These are phyloP conservation scores for Heritiera fomes DNA, from an alignment of 345 rosid genomes.

Conservation along the genomic window DNA sequence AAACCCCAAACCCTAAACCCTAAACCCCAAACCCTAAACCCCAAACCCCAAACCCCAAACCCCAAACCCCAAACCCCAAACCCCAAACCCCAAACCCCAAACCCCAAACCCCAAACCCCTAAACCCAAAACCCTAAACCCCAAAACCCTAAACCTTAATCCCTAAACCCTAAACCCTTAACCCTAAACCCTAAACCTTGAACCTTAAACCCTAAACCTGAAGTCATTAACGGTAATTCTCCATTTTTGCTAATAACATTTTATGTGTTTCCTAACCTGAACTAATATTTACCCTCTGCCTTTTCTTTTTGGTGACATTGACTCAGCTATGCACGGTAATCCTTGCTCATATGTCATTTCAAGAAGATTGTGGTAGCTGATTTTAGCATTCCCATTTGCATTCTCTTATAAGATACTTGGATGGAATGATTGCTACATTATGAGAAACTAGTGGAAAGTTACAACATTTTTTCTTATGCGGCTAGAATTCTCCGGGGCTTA, in stretches of 20 bases:
- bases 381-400: constrained; percentile 23
- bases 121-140: no score
- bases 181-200: no score
- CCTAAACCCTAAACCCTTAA: no score
- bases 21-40: no score
- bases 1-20: no score
- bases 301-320: constrained; percentile 23
- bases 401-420: constrained; percentile 22
- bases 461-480: constrained; percentile 41
- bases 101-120: no score
- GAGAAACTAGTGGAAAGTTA: constrained; percentile 16
- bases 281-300: constrained; percentile 13
- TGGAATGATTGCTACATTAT: constrained; percentile 14
- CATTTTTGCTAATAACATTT: constrained; percentile 7
- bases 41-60: no score
- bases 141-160: no score
- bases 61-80: no score
- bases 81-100: no score
- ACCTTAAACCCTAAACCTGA: no score
- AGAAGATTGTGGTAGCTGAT: constrained; percentile 82
- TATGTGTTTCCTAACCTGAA: constrained; percentile 8
- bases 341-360: constrained; percentile 75
- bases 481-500: constrained; percentile 87
- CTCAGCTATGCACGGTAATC: constrained; percentile 74
- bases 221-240: constrained; percentile 61